Evolutionary conservation across 1,139 yeast species (phyloP).

Genomic region (Geotrichum histeridarum): DNA sequence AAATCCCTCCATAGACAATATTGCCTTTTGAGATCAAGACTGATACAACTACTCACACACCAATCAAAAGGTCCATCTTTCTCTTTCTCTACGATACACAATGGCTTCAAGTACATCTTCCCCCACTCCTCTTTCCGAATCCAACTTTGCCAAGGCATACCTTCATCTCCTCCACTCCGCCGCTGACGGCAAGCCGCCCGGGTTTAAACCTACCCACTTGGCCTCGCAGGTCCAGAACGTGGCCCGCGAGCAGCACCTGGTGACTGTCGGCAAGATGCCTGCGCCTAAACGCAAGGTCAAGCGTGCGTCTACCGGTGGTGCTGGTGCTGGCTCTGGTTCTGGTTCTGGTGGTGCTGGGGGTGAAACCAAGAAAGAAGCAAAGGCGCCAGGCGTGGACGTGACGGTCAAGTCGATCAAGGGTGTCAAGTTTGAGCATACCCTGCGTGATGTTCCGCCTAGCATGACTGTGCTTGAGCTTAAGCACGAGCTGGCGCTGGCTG

Average conservation of each 20-base stretch:
- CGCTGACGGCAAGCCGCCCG: conserved; percentile 1
- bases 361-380: not conserved
- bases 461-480: conserved; percentile 9
- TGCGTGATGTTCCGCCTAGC: not conserved
- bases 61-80: conserved; percentile 16
- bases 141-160: conserved; percentile 7
- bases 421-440: conserved; percentile 4
- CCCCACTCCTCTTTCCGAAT: conserved; percentile 5
- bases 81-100: not conserved
- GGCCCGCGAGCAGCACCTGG: not conserved
- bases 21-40: not conserved
- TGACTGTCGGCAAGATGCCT: conserved; percentile 9
- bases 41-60: not conserved
- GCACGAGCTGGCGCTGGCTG: not conserved
- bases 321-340: not conserved
- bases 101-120: conserved; percentile 1
- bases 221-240: not conserved
- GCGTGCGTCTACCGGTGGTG: not conserved
- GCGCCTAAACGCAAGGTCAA: conserved; percentile 1
- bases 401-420: conserved; percentile 12
- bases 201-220: conserved; percentile 3
- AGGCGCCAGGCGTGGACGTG: not conserved
- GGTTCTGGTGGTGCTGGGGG: not conserved
- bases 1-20: conserved; percentile 4
- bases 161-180: conserved; percentile 10